These are phyloP conservation scores for Zymoseptoria crescenta DNA, from an alignment of 2,329 filamentous ascomycete genomes.

Conservation along the genomic window DNA sequence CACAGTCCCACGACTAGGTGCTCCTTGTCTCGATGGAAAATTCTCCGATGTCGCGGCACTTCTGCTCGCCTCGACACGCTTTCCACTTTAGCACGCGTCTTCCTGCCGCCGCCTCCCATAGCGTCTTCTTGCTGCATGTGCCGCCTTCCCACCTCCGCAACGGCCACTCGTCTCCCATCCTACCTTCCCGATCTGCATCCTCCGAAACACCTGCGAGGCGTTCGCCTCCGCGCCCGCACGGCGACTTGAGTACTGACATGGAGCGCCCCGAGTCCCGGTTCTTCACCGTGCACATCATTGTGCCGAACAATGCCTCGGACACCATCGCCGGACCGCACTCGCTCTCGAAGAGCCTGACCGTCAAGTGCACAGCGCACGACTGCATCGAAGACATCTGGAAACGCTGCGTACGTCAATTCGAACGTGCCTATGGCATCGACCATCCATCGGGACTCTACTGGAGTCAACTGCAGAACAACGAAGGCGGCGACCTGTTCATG, in stretches of 20 bases:
- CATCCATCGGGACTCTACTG: constrained; percentile 1
- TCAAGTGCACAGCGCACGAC: not conserved
- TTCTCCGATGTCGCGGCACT: not conserved
- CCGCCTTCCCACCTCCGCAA: not conserved
- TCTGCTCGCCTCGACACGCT: not conserved
- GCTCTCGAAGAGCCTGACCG: not conserved
- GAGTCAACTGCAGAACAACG: constrained; percentile 1
- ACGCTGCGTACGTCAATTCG: not conserved
- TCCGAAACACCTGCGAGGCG: not conserved
- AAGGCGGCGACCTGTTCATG: constrained; percentile 1
- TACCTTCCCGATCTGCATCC: not conserved
- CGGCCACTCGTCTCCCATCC: not conserved
- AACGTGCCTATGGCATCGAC: not conserved
- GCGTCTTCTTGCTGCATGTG: not conserved
- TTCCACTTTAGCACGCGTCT: not conserved
- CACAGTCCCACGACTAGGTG: too few relatives aligned
- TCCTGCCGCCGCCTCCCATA: not conserved
- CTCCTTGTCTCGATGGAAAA: not conserved
- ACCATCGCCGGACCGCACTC: not conserved
- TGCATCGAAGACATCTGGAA: constrained; percentile 3
- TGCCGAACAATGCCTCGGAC: not conserved
- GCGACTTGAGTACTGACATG: not conserved
- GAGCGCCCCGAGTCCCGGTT: not conserved
- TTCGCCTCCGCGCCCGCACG: not conserved
- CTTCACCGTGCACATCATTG: constrained; percentile 5